These are phyloP conservation scores for Teratosphaeria gauchensis DNA, from an alignment of 2,329 filamentous ascomycete species.

Conservation along the genomic window DNA sequence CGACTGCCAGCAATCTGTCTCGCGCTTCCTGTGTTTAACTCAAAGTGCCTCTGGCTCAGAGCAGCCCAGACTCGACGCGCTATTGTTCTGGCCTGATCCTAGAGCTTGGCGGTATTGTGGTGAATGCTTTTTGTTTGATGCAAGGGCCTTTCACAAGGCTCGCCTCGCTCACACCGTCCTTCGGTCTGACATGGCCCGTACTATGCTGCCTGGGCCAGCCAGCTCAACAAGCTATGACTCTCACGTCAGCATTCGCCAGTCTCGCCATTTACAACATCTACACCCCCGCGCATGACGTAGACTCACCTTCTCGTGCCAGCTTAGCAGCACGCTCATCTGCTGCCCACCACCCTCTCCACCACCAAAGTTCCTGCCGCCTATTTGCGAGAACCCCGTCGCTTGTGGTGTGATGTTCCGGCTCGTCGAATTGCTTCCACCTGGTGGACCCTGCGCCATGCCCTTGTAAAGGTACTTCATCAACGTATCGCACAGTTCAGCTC, in stretches of 20 bases:
- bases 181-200: constrained; percentile 92
- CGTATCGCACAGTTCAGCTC: constrained; percentile 77
- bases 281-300: neutral
- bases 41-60: neutral
- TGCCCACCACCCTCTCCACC: constrained; percentile 64
- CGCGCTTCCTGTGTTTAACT: neutral
- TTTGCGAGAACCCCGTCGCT: constrained; percentile 80
- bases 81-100: neutral
- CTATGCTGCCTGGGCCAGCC: constrained; percentile 78
- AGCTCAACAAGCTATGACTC: constrained; percentile 65
- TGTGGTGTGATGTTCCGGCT: constrained; percentile 54
- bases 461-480: constrained; percentile 98
- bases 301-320: constrained; percentile 86
- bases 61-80: neutral
- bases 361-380: constrained; percentile 39
- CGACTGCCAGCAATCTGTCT: neutral
- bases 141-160: neutral
- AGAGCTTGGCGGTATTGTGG: neutral
- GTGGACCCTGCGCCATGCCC: constrained; percentile 56
- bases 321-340: constrained; percentile 91
- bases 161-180: constrained; percentile 62
- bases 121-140: neutral
- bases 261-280: neutral
- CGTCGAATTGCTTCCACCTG: constrained; percentile 16
- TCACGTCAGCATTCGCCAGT: constrained; percentile 8